Evolutionary conservation across 257 asterid genomes (phyloP).

Genomic region (Solanum peruvianum): DNA sequence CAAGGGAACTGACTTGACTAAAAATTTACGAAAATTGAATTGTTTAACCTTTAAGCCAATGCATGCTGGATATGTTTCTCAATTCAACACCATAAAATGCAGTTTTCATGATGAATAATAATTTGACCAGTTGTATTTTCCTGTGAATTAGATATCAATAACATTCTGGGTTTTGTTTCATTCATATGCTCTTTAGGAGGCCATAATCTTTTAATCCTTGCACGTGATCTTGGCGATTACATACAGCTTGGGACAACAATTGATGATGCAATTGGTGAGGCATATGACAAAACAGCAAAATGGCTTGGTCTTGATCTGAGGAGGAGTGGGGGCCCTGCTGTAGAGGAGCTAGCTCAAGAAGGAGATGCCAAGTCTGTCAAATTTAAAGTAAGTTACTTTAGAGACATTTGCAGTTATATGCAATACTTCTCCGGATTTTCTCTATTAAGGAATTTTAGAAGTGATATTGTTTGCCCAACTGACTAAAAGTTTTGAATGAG

Average conservation of each 20-base stretch:
- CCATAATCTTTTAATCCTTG: conserved; percentile 89
- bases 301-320: conserved; percentile 99
- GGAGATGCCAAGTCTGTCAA: conserved; percentile 63
- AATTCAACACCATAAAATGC: background rate
- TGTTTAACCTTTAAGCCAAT: background rate
- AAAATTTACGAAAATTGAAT: background rate
- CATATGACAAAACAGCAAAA: conserved; percentile 94
- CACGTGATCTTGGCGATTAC: conserved; percentile 87
- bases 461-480: background rate
- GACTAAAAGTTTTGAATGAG: conserved; percentile 8
- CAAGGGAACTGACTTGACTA: background rate
- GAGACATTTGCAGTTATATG: background rate
- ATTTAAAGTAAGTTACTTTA: conserved; percentile 48
- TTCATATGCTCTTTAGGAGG: conserved; percentile 51
- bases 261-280: conserved; percentile 99
- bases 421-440: background rate
- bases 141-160: background rate
- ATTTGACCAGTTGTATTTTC: background rate
- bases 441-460: background rate
- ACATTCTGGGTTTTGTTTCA: conserved; percentile 1
- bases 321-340: conserved; percentile 98
- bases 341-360: conserved; percentile 88
- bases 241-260: conserved; percentile 88
- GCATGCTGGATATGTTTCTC: background rate
- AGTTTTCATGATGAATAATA: background rate